Percentiles rank a stretch among this genome's conserved stretches.
Evolutionary conservation across 2,329 filamentous ascomycete genomes (phyloP).

Genomic region (Pyricularia pennisetigena): DNA sequence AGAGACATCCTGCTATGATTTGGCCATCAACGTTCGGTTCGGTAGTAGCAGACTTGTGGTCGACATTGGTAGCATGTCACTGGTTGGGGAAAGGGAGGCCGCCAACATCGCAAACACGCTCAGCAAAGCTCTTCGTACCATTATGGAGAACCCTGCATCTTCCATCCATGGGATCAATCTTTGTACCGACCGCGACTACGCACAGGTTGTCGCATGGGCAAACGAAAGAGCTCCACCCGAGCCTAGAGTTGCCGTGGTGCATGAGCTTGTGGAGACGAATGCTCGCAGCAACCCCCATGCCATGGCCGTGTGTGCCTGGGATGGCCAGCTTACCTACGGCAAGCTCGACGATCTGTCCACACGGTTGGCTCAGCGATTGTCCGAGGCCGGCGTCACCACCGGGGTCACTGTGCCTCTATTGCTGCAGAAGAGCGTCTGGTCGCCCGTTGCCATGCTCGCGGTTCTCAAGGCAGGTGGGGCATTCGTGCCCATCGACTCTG

Average conservation of each 20-base stretch:
- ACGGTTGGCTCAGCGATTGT: slow-evolving; percentile 25
- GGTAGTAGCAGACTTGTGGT: slow-evolving; percentile 28
- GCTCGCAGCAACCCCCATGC: slow-evolving; percentile 26
- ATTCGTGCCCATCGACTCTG: slow-evolving; percentile 39
- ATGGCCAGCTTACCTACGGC: slow-evolving; percentile 31
- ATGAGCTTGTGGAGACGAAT: slow-evolving; percentile 33
- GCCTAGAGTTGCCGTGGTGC: slow-evolving; percentile 29
- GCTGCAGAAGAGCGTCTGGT: slow-evolving; percentile 58
- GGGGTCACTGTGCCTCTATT: slow-evolving; percentile 54
- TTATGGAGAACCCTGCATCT: slow-evolving; percentile 30
- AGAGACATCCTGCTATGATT: slow-evolving; percentile 34
- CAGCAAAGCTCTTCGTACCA: slow-evolving; percentile 36
- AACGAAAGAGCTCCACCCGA: slow-evolving; percentile 28
- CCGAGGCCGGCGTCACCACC: slow-evolving; percentile 32
- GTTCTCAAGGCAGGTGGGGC: slow-evolving; percentile 42
- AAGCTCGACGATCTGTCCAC: slow-evolving; percentile 27
- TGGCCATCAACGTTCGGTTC: slow-evolving; percentile 35
- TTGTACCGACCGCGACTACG: slow-evolving; percentile 44
- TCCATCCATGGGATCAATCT: slow-evolving; percentile 37
- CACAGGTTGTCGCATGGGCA: slow-evolving; percentile 43
- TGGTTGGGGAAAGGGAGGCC: slow-evolving; percentile 31
- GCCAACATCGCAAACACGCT: slow-evolving; percentile 41
- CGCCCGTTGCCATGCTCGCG: slow-evolving; percentile 61
- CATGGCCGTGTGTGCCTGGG: slow-evolving; percentile 32
- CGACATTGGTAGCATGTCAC: slow-evolving; percentile 32